phyloP scores from a whole-genome alignment of 768 basidiomycete genomes.

The Rhizopogon rudus region DNA sequence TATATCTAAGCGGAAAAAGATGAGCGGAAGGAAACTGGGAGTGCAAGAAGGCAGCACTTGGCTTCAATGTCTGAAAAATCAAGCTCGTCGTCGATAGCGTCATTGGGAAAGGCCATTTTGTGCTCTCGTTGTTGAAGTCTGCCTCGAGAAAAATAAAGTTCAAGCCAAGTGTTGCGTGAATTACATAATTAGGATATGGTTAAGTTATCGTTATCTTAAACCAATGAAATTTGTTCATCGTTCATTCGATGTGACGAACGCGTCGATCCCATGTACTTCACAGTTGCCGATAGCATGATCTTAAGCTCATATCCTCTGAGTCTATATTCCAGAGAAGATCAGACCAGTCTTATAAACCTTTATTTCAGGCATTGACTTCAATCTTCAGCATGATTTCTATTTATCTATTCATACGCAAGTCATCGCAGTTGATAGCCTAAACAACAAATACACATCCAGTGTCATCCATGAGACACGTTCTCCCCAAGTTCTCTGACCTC shows the following conservation, averaged over 20 bases:
- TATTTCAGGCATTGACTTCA: too few relatives aligned
- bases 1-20: conserved; percentile 54
- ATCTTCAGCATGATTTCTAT: too few relatives aligned
- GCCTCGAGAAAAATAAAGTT: conserved; percentile 6
- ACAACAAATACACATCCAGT: neutral
- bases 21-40: neutral
- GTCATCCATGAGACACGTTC: neutral
- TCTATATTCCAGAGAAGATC: too few relatives aligned
- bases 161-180: neutral
- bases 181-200: neutral
- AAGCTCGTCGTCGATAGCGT: conserved; percentile 55
- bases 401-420: too few relatives aligned
- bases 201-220: too few relatives aligned
- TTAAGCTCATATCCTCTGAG: too few relatives aligned
- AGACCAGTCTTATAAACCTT: too few relatives aligned
- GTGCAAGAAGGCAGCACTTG: conserved; percentile 46
- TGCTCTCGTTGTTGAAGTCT: conserved; percentile 4
- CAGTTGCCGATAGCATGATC: too few relatives aligned
- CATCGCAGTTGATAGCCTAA: too few relatives aligned
- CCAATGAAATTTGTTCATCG: neutral
- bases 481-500: neutral
- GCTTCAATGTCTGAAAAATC: conserved; percentile 87
- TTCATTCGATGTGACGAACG: neutral
- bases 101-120: conserved; percentile 45
- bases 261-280: too few relatives aligned